Percentiles rank a stretch among this genome's conserved stretches.
Evolutionary conservation across 352 stramenopile genomes (phyloP).

Genomic region (Thraustotheca clavata): DNA sequence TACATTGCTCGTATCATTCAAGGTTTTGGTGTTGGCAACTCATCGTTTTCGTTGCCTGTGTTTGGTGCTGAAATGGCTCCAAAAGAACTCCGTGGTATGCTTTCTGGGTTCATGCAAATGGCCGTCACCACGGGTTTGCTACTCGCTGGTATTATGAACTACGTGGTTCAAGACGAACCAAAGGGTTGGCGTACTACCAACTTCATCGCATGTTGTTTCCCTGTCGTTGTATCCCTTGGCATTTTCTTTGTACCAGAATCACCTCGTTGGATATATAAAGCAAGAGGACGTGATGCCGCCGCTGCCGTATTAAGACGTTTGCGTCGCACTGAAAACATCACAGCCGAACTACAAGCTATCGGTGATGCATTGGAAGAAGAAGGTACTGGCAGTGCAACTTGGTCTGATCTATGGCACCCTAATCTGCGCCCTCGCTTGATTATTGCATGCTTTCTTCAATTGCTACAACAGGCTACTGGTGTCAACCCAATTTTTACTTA

Average conservation of each 20-base stretch:
- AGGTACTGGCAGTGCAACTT: constrained; percentile 22
- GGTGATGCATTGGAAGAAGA: constrained; percentile 34
- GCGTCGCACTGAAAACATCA: constrained; percentile 27
- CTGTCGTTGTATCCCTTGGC: constrained; percentile 33
- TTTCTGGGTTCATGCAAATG: constrained; percentile 40
- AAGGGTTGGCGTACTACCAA: constrained; percentile 34
- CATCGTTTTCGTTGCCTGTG: constrained; percentile 36
- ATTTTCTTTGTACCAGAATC: constrained; percentile 44
- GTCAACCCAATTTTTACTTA: constrained; percentile 37
- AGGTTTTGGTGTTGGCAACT: constrained; percentile 36
- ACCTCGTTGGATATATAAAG: constrained; percentile 40
- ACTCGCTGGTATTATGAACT: constrained; percentile 34
- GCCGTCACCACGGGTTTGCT: constrained; percentile 33
- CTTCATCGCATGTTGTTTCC: constrained; percentile 26
- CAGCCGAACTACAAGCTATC: constrained; percentile 35
- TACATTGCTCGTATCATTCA: constrained; percentile 32
- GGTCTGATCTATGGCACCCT: constrained; percentile 35
- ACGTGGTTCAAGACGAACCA: constrained; percentile 21
- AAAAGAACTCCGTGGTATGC: constrained; percentile 31
- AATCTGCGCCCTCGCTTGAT: constrained; percentile 28
- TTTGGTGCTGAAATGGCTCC: constrained; percentile 39
- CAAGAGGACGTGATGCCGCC: constrained; percentile 30
- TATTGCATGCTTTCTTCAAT: constrained; percentile 31
- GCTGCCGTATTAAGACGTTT: constrained; percentile 27
- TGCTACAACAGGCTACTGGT: constrained; percentile 37